phyloP scores from a whole-genome alignment of 495 filamentous ascomycete species.

The Penicillium parvum region DNA sequence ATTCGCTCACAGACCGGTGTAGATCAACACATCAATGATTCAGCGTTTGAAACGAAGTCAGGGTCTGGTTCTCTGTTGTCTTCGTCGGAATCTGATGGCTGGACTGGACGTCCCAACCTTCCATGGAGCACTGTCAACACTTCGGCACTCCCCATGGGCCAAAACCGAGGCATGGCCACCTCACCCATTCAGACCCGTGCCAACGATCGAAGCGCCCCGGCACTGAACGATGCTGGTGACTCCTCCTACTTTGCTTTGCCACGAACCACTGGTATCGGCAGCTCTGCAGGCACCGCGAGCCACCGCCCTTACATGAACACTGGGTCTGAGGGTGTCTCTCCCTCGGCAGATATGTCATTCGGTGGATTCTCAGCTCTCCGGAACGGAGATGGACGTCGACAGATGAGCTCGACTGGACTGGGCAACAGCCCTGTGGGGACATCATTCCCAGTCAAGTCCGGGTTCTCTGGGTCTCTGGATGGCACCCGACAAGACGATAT shows the following conservation, averaged over 20 bases:
- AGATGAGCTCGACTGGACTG: slow-evolving; percentile 31
- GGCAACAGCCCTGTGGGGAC: slow-evolving; percentile 27
- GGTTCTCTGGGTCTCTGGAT: slow-evolving; percentile 29
- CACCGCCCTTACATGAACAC: slow-evolving; percentile 34
- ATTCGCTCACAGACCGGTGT: slow-evolving; percentile 2
- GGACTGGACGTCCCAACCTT: slow-evolving; percentile 42
- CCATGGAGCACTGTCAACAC: slow-evolving; percentile 55
- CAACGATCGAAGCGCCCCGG: slow-evolving; percentile 36
- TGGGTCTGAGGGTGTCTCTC: slow-evolving; percentile 32
- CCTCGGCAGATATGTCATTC: slow-evolving; percentile 33
- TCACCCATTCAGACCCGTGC: slow-evolving; percentile 48
- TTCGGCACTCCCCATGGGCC: slow-evolving; percentile 41
- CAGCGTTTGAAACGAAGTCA: slow-evolving; percentile 46
- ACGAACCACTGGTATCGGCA: slow-evolving; percentile 27
- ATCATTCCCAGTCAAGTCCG: slow-evolving; percentile 30
- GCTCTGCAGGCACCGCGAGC: slow-evolving; percentile 16
- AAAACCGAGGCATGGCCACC: slow-evolving; percentile 40
- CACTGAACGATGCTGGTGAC: slow-evolving; percentile 39
- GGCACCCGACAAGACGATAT: slow-evolving; percentile 28
- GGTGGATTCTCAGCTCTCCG: slow-evolving; percentile 27
- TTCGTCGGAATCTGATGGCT: slow-evolving; percentile 60
- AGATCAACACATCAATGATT: slow-evolving; percentile 33
- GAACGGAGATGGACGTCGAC: slow-evolving; percentile 28
- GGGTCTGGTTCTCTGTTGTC: slow-evolving; percentile 64
- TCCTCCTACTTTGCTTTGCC: slow-evolving; percentile 41